A percentile compares a stretch with the other conserved stretches of the same genome.
Conservation (phyloP, 305 asterid species). For the Rubia peregrina region DNA sequence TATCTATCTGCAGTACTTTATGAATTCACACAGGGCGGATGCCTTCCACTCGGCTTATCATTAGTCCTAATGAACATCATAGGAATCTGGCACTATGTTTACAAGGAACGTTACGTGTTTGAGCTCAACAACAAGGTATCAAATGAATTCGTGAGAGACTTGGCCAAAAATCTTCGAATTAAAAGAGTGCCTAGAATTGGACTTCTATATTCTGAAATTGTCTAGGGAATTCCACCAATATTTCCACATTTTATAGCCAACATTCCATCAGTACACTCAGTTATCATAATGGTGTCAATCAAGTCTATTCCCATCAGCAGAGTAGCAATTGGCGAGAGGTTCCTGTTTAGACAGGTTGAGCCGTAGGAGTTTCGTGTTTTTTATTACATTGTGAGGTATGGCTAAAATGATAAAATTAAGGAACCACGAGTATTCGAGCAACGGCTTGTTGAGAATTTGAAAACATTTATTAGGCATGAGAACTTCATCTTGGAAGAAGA, state of each 20-base stretch:
- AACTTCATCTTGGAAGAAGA: slow-evolving; percentile 28
- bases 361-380: slow-evolving; percentile 41
- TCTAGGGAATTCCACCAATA: slow-evolving; percentile 40
- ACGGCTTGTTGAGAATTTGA: slow-evolving; percentile 41
- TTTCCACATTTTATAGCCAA: slow-evolving; percentile 9
- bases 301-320: slow-evolving; percentile 63
- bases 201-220: slow-evolving; percentile 61
- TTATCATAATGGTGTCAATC: slow-evolving; percentile 39
- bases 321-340: slow-evolving; percentile 47
- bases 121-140: slow-evolving; percentile 73
- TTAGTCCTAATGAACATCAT: slow-evolving; percentile 41
- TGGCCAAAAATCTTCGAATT: slow-evolving; percentile 28
- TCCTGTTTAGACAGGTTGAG: slow-evolving; percentile 57
- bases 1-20: slow-evolving; percentile 54
- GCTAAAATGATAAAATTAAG: slow-evolving; percentile 56
- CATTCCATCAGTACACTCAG: no score
- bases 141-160: slow-evolving; percentile 27
- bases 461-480: slow-evolving; percentile 45
- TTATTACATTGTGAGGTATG: slow-evolving; percentile 64
- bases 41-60: slow-evolving; percentile 51
- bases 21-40: slow-evolving; percentile 30
- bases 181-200: slow-evolving; percentile 58
- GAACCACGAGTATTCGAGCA: slow-evolving; percentile 49
- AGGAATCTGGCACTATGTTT: slow-evolving; percentile 67
- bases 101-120: slow-evolving; percentile 45